Evolutionary conservation across 1,139 yeast species (phyloP).

Genomic region (Williopsis jadinii): DNA sequence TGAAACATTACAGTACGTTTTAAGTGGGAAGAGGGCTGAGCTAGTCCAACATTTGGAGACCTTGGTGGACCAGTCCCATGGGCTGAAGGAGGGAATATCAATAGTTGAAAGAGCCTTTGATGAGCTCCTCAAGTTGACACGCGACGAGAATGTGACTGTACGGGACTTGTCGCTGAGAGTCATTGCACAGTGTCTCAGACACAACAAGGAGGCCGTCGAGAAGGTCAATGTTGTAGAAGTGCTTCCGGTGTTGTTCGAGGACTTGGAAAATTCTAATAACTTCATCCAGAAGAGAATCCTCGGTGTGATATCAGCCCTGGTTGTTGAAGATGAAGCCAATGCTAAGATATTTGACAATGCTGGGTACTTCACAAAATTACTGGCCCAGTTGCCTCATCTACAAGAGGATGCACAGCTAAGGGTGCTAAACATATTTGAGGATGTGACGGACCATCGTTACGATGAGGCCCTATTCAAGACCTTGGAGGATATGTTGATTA

Average conservation of each 20-base stretch:
- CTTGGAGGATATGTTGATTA: conserved; percentile 10
- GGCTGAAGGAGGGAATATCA: conserved; percentile 18
- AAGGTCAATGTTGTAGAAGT: conserved; percentile 18
- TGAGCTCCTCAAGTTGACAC: neutral
- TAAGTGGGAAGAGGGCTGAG: too few species aligned
- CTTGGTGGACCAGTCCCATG: conserved; percentile 10
- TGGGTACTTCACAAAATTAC: conserved; percentile 22
- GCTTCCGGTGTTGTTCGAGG: conserved; percentile 19
- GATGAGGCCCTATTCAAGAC: too few species aligned
- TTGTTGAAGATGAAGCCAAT: conserved; percentile 20
- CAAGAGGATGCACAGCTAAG: too few species aligned
- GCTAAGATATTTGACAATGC: conserved; percentile 20
- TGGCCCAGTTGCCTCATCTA: conserved; percentile 5
- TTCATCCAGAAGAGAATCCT: conserved; percentile 39
- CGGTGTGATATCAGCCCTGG: conserved; percentile 41
- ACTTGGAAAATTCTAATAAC: conserved; percentile 19
- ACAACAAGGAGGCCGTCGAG: conserved; percentile 60
- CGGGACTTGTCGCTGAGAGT: conserved; percentile 44
- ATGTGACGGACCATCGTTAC: too few species aligned
- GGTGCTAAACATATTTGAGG: too few species aligned
- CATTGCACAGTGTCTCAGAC: conserved; percentile 55
- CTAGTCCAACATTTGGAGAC: too few species aligned
- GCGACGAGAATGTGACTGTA: conserved; percentile 10
- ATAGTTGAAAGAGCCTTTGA: conserved; percentile 10
- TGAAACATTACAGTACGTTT: too few species aligned